A percentile compares a stretch with the other conserved stretches of the same genome.
Conservation (phyloP, 441 rosid species). For the Brassica balearica region DNA sequence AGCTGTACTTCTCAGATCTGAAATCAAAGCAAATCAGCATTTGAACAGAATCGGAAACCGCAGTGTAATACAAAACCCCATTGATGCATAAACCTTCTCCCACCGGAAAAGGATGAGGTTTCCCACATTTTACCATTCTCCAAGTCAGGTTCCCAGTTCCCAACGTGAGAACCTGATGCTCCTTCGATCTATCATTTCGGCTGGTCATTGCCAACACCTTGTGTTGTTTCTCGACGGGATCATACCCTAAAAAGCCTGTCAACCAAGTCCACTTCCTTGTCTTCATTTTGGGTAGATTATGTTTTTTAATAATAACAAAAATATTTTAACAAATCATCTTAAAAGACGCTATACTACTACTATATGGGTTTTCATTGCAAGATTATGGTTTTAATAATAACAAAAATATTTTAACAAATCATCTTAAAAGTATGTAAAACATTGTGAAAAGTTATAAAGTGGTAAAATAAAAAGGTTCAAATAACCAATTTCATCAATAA, state of each 20-base stretch:
- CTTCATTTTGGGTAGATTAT: too few species aligned
- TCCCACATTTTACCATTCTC: neutral
- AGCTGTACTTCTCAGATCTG: neutral
- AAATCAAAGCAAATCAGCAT: neutral
- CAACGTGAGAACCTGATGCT: slow-evolving; percentile 7
- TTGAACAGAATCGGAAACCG: neutral
- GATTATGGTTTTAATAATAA: too few species aligned
- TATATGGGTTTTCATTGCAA: too few species aligned
- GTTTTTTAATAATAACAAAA: too few species aligned
- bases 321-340: too few species aligned
- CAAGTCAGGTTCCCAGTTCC: neutral
- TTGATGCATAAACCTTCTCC: neutral
- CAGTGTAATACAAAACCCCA: neutral
- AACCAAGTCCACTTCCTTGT: too few species aligned
- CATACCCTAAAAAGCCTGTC: neutral
- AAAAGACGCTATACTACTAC: too few species aligned
- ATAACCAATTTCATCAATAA: too few species aligned
- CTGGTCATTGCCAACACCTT: neutral
- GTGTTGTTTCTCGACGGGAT: neutral
- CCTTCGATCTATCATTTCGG: neutral
- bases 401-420: too few species aligned
- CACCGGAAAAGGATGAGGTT: neutral
- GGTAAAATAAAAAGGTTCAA: too few species aligned
- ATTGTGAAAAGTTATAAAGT: too few species aligned
- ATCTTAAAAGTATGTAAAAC: too few species aligned